A percentile compares a stretch with the other conserved stretches of the same genome.
Evolutionary conservation across 1,139 yeast species (phyloP).

Genomic region (Blastobotrys illinoisensis): DNA sequence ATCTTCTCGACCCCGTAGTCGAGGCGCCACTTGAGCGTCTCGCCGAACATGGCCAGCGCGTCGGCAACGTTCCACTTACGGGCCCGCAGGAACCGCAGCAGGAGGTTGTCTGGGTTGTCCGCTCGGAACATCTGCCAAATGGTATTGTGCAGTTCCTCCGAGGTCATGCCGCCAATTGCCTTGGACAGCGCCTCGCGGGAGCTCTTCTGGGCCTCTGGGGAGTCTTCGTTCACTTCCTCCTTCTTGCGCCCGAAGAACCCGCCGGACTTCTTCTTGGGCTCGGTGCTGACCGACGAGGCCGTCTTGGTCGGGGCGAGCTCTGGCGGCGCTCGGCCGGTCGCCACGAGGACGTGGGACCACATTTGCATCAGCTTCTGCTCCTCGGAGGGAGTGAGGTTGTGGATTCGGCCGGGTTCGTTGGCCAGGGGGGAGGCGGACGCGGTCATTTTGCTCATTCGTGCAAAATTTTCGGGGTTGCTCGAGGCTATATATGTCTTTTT

Average conservation of each 20-base stretch:
- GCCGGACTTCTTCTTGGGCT: slow-evolving; percentile 24
- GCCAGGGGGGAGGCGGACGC: slow-evolving; percentile 6
- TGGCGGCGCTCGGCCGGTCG: slow-evolving; percentile 52
- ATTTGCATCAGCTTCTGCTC: slow-evolving; percentile 66
- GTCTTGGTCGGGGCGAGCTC: slow-evolving; percentile 12
- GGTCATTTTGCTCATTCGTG: slow-evolving; percentile 7
- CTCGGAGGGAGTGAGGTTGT: slow-evolving; percentile 55
- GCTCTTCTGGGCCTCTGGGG: slow-evolving; percentile 15
- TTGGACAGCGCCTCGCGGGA: slow-evolving; percentile 19
- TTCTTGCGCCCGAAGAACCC: slow-evolving; percentile 27
- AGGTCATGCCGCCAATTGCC: slow-evolving; percentile 30
- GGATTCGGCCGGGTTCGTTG: slow-evolving; percentile 47
- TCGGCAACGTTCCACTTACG: slow-evolving; percentile 66
- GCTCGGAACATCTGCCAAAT: slow-evolving; percentile 56
- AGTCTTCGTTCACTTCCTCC: slow-evolving; percentile 16
- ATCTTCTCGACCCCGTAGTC: slow-evolving; percentile 52
- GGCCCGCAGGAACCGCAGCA: slow-evolving; percentile 65
- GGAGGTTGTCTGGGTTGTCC: slow-evolving; percentile 65
- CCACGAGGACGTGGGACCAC: slow-evolving; percentile 62
- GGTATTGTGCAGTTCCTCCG: slow-evolving; percentile 41
- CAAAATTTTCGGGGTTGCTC: neutral
- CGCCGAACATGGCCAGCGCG: slow-evolving; percentile 59
- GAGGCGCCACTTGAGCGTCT: slow-evolving; percentile 65
- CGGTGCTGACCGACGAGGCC: slow-evolving; percentile 2
- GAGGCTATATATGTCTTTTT: neutral